Percentiles rank a stretch among this genome's conserved stretches.
Evolutionary conservation across 495 filamentous ascomycete species (phyloP).

Genomic region (Aspergillus diversus): DNA sequence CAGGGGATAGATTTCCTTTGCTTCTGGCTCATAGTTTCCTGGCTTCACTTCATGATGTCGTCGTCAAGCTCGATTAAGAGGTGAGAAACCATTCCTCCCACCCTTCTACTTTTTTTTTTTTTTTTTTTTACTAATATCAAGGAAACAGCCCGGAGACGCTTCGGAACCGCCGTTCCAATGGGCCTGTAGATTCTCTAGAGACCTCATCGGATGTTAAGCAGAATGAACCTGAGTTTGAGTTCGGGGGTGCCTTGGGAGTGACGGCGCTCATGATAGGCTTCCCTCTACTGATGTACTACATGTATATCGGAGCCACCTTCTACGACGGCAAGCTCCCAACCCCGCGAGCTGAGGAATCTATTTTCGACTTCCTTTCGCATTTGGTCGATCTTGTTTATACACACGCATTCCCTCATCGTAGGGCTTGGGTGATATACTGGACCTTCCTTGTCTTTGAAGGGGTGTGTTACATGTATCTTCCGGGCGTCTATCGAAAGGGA

Average conservation of each 20-base stretch:
- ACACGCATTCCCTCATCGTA: constrained; percentile 72
- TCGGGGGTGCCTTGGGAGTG: constrained; percentile 79
- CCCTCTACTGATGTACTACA: constrained; percentile 92
- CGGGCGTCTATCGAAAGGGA: constrained; percentile 76
- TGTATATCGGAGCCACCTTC: constrained; percentile 92
- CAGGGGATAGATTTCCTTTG: background rate
- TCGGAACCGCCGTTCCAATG: background rate
- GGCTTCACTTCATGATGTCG: background rate
- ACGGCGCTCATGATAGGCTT: constrained; percentile 82
- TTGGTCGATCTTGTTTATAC: constrained; percentile 69
- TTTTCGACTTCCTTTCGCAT: constrained; percentile 65
- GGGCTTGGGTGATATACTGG: constrained; percentile 90
- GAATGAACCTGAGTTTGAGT: constrained; percentile 65
- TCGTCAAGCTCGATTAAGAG: background rate
- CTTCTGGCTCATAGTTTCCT: background rate
- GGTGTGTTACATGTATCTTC: constrained; percentile 73
- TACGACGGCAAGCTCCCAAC: constrained; percentile 80
- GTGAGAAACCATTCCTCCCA: background rate
- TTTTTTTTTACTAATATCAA: background rate
- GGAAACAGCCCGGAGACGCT: background rate
- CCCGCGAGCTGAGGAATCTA: constrained; percentile 61
- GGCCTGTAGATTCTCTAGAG: background rate
- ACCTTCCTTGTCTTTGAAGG: constrained; percentile 75
- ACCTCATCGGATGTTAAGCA: background rate
- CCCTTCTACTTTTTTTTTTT: background rate